These are phyloP conservation scores for Viola odorata DNA, from an alignment of 345 rosid genomes.

Conservation along the genomic window DNA sequence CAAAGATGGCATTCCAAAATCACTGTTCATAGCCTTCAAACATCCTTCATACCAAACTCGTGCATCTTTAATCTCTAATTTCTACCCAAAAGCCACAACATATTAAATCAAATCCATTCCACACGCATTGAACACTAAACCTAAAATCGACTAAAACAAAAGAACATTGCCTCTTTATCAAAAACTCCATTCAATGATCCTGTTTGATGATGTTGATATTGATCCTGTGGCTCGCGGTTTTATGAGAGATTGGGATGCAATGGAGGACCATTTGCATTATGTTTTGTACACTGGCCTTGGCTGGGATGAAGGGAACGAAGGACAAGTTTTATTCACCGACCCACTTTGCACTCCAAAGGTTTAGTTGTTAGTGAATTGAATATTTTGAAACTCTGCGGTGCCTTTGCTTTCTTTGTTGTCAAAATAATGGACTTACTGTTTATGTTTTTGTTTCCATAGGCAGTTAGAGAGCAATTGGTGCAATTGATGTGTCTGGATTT, in stretches of 20 bases:
- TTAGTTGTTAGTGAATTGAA: background rate
- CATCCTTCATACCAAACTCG: too few species aligned
- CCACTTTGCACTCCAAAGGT: conserved; percentile 97
- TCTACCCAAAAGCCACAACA: too few species aligned
- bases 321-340: conserved; percentile 89
- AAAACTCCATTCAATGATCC: too few species aligned
- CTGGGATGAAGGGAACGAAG: conserved; percentile 98
- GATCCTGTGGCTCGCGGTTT: conserved; percentile 83
- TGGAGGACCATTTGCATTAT: conserved; percentile 86
- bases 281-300: conserved; percentile 87
- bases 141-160: too few species aligned
- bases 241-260: conserved; percentile 93
- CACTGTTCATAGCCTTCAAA: too few species aligned
- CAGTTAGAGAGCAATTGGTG: conserved; percentile 85
- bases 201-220: conserved; percentile 50
- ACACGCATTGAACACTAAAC: too few species aligned
- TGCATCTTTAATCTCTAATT: too few species aligned
- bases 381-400: too few species aligned
- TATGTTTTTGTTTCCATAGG: conserved; percentile 34
- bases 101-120: too few species aligned
- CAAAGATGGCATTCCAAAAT: too few species aligned
- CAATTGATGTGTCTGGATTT: conserved; percentile 93
- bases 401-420: background rate
- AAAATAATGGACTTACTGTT: background rate
- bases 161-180: too few species aligned